Percentiles rank a stretch among this genome's conserved stretches.
These are phyloP conservation scores for Aureobasidium sp. DNA, from an alignment of 2,329 filamentous ascomycete species.

Conservation along the genomic window DNA sequence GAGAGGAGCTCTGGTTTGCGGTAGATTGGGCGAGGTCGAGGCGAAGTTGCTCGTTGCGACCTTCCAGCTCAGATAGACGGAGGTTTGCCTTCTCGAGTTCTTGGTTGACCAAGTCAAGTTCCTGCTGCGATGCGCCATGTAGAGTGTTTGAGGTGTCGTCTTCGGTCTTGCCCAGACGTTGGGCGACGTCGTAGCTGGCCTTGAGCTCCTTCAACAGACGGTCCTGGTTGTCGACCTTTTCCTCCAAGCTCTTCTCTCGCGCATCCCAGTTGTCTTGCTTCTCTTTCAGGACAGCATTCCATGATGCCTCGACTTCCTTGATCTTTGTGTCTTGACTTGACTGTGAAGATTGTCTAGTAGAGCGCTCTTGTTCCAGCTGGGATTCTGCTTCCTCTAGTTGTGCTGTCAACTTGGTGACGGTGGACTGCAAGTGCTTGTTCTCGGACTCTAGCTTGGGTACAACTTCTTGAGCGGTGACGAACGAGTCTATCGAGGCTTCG, in stretches of 20 bases:
- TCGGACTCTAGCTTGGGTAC: constrained; percentile 83
- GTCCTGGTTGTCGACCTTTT: constrained; percentile 92
- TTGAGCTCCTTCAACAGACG: constrained; percentile 88
- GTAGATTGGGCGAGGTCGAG: constrained; percentile 85
- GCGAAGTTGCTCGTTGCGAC: constrained; percentile 86
- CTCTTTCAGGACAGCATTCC: constrained; percentile 82
- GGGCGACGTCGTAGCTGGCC: constrained; percentile 92
- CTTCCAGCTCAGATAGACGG: constrained; percentile 81
- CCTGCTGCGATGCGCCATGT: constrained; percentile 66
- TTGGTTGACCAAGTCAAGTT: constrained; percentile 86
- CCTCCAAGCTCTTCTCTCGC: constrained; percentile 82
- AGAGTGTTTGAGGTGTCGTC: constrained; percentile 48
- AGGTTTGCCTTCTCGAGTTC: constrained; percentile 85
- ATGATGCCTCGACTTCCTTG: constrained; percentile 83
- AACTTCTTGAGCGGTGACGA: constrained; percentile 86
- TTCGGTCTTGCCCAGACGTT: constrained; percentile 68
- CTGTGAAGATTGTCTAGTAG: constrained; percentile 65
- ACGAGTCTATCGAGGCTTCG: constrained; percentile 90
- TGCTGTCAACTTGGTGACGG: constrained; percentile 62
- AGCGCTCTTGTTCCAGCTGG: constrained; percentile 67
- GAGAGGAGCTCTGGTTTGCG: constrained; percentile 55
- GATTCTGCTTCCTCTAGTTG: constrained; percentile 79
- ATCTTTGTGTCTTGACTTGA: constrained; percentile 68
- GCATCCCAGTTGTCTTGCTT: constrained; percentile 95
- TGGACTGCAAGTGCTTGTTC: constrained; percentile 77